A percentile compares a stretch with the other conserved stretches of the same genome.
Conservation (phyloP, 257 asterid genomes). For the Leptodermis oblonga region DNA sequence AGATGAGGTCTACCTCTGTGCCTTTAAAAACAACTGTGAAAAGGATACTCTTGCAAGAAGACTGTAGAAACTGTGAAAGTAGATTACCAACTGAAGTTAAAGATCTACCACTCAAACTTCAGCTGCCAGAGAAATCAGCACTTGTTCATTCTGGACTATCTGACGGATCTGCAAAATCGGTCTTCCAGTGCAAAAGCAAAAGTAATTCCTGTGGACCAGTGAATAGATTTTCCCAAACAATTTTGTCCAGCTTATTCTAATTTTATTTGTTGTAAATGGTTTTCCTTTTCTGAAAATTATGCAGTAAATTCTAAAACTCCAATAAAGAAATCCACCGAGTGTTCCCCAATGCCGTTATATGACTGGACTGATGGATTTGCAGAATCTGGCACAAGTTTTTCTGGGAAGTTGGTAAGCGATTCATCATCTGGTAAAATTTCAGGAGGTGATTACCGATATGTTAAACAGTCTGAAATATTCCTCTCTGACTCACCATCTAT, state of each 20-base stretch:
- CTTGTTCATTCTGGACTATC: conserved; percentile 30
- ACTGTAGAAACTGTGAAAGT: conserved; percentile 39
- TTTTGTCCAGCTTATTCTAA: background rate
- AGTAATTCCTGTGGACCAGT: conserved; percentile 23
- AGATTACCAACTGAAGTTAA: conserved; percentile 40
- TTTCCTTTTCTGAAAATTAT: background rate
- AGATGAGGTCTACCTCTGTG: conserved; percentile 68
- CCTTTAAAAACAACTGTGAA: conserved; percentile 77
- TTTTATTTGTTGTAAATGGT: background rate
- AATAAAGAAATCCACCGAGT: background rate
- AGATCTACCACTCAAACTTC: conserved; percentile 42
- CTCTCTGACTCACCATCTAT: background rate
- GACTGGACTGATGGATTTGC: background rate
- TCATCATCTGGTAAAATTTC: background rate
- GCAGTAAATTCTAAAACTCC: background rate
- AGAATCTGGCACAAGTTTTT: background rate
- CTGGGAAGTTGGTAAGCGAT: conserved; percentile 6
- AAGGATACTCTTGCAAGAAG: conserved; percentile 57
- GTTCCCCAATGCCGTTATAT: background rate
- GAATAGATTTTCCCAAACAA: background rate
- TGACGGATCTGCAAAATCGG: conserved; percentile 30
- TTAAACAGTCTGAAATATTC: conserved; percentile 2
- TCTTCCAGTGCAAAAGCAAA: conserved; percentile 36
- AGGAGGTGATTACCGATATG: conserved; percentile 6
- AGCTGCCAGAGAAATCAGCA: conserved; percentile 37